Percentiles rank a stretch among this genome's conserved stretches.
Evolutionary conservation across 768 basidiomycete species (phyloP).

Genomic region (Leccinum fibrillosum): DNA sequence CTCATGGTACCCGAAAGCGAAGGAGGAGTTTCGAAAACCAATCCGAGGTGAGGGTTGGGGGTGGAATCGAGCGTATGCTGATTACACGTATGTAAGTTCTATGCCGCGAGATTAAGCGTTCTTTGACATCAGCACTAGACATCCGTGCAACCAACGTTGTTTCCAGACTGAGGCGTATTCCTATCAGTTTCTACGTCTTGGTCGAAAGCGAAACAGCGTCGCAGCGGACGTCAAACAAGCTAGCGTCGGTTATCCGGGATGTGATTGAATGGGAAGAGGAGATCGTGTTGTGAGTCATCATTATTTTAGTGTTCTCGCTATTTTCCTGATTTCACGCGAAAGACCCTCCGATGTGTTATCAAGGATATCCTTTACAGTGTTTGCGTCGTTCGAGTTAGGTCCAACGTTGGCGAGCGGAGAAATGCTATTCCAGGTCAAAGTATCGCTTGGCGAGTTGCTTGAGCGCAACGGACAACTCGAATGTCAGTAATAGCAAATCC

Average conservation of each 20-base stretch:
- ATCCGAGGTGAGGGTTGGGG: background rate
- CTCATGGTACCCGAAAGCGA: background rate
- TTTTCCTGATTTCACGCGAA: background rate
- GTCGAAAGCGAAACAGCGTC: background rate
- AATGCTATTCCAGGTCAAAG: background rate
- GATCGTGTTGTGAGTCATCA: background rate
- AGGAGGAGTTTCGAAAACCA: background rate
- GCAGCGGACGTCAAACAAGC: background rate
- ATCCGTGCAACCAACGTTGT: background rate
- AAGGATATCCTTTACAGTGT: background rate
- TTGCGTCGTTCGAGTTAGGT: conserved; percentile 7
- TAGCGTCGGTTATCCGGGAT: background rate
- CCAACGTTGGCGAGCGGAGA: conserved; percentile 6
- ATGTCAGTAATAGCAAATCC: background rate
- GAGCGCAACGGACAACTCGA: background rate
- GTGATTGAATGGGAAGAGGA: background rate
- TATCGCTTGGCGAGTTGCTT: background rate
- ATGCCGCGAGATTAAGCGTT: background rate
- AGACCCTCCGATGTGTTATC: background rate
- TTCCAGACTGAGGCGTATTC: background rate
- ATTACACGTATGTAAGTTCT: background rate
- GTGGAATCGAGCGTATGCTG: background rate
- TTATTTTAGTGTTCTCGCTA: background rate
- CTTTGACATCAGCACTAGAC: background rate
- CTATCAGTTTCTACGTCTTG: background rate